phyloP scores from a whole-genome alignment of 139 green algal species.

The Eudorina sp. region DNA sequence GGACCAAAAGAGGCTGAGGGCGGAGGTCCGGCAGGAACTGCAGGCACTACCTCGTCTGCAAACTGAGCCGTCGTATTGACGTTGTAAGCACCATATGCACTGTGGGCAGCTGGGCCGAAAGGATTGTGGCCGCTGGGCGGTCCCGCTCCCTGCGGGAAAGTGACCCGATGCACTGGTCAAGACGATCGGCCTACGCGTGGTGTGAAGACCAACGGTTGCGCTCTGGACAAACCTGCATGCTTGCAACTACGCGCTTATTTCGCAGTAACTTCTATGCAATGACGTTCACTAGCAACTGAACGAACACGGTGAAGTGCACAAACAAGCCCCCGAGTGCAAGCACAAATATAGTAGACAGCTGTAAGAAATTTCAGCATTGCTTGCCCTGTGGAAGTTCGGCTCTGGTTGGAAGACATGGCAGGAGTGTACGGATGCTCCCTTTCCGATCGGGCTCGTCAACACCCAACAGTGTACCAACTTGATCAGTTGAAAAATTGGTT shows the following conservation, averaged over 20 bases:
- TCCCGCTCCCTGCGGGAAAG: background rate
- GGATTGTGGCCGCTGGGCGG: constrained; percentile 18
- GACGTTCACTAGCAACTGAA: constrained; percentile 2
- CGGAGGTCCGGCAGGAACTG: constrained; percentile 1
- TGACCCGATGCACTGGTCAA: background rate
- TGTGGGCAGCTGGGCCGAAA: background rate
- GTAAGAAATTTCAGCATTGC: too few relatives aligned
- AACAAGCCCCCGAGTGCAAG: too few relatives aligned
- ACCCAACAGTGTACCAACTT: too few relatives aligned
- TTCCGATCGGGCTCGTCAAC: too few relatives aligned
- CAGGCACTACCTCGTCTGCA: constrained; percentile 43
- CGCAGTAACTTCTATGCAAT: background rate
- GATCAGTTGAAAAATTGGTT: too few relatives aligned
- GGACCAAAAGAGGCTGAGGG: background rate
- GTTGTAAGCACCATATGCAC: constrained; percentile 28
- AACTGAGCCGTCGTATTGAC: constrained; percentile 32
- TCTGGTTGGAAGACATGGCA: too few relatives aligned
- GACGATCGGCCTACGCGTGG: background rate
- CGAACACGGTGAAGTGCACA: background rate
- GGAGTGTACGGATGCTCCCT: too few relatives aligned
- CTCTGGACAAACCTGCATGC: constrained; percentile 12
- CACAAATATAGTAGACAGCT: too few relatives aligned
- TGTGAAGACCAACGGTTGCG: too few relatives aligned
- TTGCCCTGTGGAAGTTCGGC: too few relatives aligned
- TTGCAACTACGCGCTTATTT: background rate